Conservation (phyloP, 2,329 filamentous ascomycete species). For the Neopestalotiopsis sp. region DNA sequence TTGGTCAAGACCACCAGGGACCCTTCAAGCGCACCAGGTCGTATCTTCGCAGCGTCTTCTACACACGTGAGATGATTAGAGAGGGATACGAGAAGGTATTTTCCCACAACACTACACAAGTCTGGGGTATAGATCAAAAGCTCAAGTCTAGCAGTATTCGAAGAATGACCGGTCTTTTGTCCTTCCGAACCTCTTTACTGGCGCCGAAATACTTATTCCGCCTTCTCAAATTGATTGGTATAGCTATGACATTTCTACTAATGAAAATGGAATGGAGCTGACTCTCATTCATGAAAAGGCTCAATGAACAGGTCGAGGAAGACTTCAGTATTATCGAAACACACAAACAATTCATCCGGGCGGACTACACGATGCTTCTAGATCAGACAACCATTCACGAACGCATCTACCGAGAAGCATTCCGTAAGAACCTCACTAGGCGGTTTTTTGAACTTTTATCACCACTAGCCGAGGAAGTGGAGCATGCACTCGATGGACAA, state of each 20-base stretch:
- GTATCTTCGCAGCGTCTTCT: neutral
- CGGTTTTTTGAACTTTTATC: neutral
- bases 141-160: neutral
- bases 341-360: neutral
- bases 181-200: neutral
- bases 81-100: neutral
- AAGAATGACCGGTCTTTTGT: neutral
- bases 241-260: neutral
- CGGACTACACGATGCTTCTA: neutral
- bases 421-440: neutral
- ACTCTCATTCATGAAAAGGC: neutral
- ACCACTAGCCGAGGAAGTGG: neutral
- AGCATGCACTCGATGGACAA: neutral
- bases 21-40: neutral
- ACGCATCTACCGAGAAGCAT: neutral
- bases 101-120: neutral
- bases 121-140: neutral
- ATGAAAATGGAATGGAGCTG: neutral
- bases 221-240: constrained; percentile 4
- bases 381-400: neutral
- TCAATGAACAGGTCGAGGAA: neutral
- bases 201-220: neutral
- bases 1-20: neutral
- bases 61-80: constrained; percentile 2
- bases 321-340: neutral